These are phyloP conservation scores for Pisolithus thermaeus DNA, from an alignment of 1,284 basidiomycete genomes.

Conservation along the genomic window DNA sequence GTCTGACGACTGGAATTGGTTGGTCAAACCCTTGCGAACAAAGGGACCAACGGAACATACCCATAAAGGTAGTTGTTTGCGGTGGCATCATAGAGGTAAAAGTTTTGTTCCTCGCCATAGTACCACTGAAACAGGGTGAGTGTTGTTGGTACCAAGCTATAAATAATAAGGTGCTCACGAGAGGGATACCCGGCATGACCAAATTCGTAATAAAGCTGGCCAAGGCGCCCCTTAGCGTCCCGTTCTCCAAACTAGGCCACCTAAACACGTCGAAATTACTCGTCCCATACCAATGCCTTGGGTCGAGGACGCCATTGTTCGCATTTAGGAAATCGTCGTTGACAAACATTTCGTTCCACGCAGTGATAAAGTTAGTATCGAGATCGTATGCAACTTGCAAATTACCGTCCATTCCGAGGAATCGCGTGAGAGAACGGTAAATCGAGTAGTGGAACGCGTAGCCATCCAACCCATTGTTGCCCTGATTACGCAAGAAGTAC, in stretches of 20 bases:
- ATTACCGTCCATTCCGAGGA: conserved; percentile 92
- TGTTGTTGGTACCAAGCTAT: neutral
- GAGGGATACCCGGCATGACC: conserved; percentile 81
- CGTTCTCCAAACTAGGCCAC: conserved; percentile 84
- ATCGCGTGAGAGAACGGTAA: conserved; percentile 77
- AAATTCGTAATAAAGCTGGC: conserved; percentile 74
- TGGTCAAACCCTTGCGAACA: neutral
- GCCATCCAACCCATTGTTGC: conserved; percentile 62
- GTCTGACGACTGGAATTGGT: conserved; percentile 68
- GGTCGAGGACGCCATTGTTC: conserved; percentile 62
- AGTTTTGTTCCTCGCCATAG: conserved; percentile 86
- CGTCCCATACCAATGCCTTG: conserved; percentile 82
- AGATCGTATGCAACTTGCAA: conserved; percentile 83
- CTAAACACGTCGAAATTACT: conserved; percentile 92
- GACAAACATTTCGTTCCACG: conserved; percentile 87
- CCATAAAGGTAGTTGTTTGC: conserved; percentile 86
- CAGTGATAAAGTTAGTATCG: conserved; percentile 72
- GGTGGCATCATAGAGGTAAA: conserved; percentile 79
- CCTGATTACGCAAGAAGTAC: conserved; percentile 73
- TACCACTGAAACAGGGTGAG: conserved; percentile 43
- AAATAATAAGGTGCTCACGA: conserved; percentile 40
- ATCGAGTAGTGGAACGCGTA: conserved; percentile 90
- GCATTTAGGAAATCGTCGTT: conserved; percentile 83
- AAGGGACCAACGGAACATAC: conserved; percentile 34
- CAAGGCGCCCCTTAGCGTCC: conserved; percentile 68